A percentile compares a stretch with the other conserved stretches of the same genome.
phyloP scores from a whole-genome alignment of 257 asterid species.

The Plantago elongata region DNA sequence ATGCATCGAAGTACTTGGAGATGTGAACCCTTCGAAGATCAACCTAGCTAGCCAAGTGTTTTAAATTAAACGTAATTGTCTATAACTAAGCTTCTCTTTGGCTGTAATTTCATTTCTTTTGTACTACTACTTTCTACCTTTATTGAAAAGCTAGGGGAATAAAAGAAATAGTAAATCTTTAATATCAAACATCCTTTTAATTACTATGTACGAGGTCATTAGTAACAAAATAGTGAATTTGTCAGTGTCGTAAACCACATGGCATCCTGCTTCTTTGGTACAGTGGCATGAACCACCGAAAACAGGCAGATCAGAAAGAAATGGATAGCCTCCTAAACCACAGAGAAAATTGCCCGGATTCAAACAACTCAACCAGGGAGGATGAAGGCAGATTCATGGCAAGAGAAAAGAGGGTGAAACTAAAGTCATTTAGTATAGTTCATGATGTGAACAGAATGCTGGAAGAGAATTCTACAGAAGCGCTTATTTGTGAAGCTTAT shows the following conservation, averaged over 20 bases:
- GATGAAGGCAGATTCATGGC: slow-evolving; percentile 84
- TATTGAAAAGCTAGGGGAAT: background rate
- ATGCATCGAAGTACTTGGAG: slow-evolving; percentile 5
- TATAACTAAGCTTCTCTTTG: background rate
- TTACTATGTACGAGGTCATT: too few species aligned
- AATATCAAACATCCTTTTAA: too few species aligned
- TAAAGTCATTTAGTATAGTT: slow-evolving; percentile 78
- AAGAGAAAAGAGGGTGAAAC: slow-evolving; percentile 62
- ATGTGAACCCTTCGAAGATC: slow-evolving; percentile 16
- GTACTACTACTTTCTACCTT: background rate
- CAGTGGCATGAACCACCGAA: too few species aligned
- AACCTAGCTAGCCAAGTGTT: background rate
- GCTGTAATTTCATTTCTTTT: background rate
- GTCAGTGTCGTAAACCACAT: too few species aligned
- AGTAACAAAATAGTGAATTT: too few species aligned
- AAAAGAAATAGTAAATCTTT: too few species aligned
- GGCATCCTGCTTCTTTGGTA: too few species aligned
- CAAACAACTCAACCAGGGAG: too few species aligned
- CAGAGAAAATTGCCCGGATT: too few species aligned
- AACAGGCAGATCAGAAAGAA: too few species aligned
- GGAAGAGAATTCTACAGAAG: slow-evolving; percentile 67
- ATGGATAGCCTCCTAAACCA: too few species aligned
- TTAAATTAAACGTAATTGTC: background rate
- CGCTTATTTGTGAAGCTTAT: slow-evolving; percentile 81
- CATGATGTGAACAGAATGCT: slow-evolving; percentile 79